Conservation (phyloP, 192 early-diverging fungal genomes). For the Umbelopsis vinacea region DNA sequence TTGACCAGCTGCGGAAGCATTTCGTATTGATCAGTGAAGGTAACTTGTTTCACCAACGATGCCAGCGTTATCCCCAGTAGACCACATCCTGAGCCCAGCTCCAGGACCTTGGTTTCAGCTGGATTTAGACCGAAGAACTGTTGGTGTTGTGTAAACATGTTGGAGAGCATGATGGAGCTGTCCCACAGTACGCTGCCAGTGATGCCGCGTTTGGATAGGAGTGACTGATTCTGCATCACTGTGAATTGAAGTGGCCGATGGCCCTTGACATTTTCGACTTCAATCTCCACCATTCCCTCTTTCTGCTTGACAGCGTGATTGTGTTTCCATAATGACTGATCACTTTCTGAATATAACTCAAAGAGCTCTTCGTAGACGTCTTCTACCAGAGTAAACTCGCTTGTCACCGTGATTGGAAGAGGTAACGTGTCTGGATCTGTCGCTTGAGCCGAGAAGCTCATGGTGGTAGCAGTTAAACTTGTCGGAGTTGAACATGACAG, state of each 20-base stretch:
- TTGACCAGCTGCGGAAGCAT: slow-evolving; percentile 47
- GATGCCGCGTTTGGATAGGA: slow-evolving; percentile 46
- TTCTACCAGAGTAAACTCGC: slow-evolving; percentile 3
- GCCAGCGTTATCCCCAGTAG: slow-evolving; percentile 48
- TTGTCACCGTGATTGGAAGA: neutral
- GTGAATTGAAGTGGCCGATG: neutral
- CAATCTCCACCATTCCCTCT: slow-evolving; percentile 27
- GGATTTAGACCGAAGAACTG: slow-evolving; percentile 12
- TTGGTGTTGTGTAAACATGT: slow-evolving; percentile 31
- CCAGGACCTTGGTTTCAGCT: slow-evolving; percentile 24
- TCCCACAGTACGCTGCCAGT: slow-evolving; percentile 55
- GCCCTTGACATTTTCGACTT: slow-evolving; percentile 21
- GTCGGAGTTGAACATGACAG: neutral
- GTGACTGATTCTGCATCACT: slow-evolving; percentile 30
- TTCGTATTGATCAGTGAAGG: slow-evolving; percentile 48
- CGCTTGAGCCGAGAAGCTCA: neutral
- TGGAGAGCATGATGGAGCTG: slow-evolving; percentile 45
- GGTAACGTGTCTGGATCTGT: neutral
- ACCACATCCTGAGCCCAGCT: slow-evolving; percentile 50
- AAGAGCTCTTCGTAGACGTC: slow-evolving; percentile 37
- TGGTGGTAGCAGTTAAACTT: neutral
- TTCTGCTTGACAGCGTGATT: slow-evolving; percentile 34
- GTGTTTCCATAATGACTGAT: slow-evolving; percentile 28
- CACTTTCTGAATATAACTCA: slow-evolving; percentile 29
- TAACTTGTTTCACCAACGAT: slow-evolving; percentile 41